Evolutionary conservation across 306 rosid species (phyloP), one percentile per base, ranked within the genome.

Genomic region (Casuarina equisetifolia): DNA sequence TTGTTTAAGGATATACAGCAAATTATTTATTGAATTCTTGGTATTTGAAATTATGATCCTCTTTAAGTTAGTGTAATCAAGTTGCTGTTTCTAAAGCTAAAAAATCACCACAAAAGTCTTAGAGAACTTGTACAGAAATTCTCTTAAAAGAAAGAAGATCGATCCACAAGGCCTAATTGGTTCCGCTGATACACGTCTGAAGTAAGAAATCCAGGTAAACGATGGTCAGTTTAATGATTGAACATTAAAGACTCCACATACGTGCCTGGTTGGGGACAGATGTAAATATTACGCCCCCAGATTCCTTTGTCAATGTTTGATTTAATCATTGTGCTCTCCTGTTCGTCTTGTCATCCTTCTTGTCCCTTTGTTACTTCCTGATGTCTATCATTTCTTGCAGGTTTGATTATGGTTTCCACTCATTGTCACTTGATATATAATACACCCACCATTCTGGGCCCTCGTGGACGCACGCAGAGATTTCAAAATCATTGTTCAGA

Each of bases 401-500:
- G 25, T 19, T 61, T 32, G 16, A 35, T 61, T 32, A 59, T 39
- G 19, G 49, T 71, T 46, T 78, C 43, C 39, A 11, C 75, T 53
- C 12, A 15, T 44, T 19, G 43, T 55, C n/a, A 67, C 4, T 74
- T 32, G 42, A 20, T 45, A 68, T 7, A 74, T 25, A 3, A 38
- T 32, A 45, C 39, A 55, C 70, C 25, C 49, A 69, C n/a, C 75
- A 69, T 71, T 19, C 61, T 15, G 12, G 63, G 48, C 53, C 36
- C 76, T 72, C 73, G 55, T 55, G 64, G 20, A 54, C 38, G 76
- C 64, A 67, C 59, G 57, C 15, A 52, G 17, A 35, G 20, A 11
- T 73, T 76, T 48, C 73, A 76, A 52, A 61, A 76, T 64, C 43
- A 78, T 70, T 62, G 46, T 79, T 77, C 68, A 67, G 73, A 63